Evolutionary conservation across 2,329 filamentous ascomycete species (phyloP).

Genomic region (Colletotrichum sp.): DNA sequence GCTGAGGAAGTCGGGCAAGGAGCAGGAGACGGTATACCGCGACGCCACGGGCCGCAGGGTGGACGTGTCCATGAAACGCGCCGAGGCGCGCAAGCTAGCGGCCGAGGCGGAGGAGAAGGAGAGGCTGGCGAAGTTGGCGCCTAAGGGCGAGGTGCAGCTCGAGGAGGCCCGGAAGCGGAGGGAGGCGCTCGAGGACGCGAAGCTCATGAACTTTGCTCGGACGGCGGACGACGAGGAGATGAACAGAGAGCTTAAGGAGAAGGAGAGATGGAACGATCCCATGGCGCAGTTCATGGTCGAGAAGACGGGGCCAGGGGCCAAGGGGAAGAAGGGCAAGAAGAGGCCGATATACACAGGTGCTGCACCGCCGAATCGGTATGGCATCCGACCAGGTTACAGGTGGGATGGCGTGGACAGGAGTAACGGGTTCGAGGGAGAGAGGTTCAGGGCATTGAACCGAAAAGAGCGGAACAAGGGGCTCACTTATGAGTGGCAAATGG

Average conservation of each 20-base stretch:
- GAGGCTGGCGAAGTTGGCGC: conserved; percentile 68
- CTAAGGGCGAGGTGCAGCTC: conserved; percentile 86
- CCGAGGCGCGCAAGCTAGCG: conserved; percentile 74
- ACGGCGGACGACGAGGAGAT: conserved; percentile 84
- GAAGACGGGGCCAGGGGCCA: conserved; percentile 38
- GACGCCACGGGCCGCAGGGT: conserved; percentile 95
- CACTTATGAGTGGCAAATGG: conserved; percentile 96
- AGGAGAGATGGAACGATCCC: conserved; percentile 91
- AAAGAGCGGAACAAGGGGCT: conserved; percentile 78
- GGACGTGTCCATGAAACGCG: conserved; percentile 88
- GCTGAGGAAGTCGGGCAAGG: conserved; percentile 47
- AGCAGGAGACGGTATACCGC: conserved; percentile 88
- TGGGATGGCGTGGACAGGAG: conserved; percentile 97
- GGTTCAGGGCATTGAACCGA: conserved; percentile 87
- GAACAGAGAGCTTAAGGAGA: conserved; percentile 81
- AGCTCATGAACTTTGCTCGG: conserved; percentile 80
- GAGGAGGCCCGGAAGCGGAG: conserved; percentile 68
- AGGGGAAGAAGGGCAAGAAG: conserved; percentile 33
- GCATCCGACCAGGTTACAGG: conserved; percentile 87
- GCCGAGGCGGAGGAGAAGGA: conserved; percentile 75
- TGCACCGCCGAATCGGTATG: conserved; percentile 89
- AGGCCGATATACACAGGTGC: conserved; percentile 79
- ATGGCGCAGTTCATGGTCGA: conserved; percentile 78
- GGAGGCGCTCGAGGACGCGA: conserved; percentile 78
- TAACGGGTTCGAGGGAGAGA: conserved; percentile 92